A percentile compares a stretch with the other conserved stretches of the same genome.
These are phyloP conservation scores for Trypethelium eluteriae DNA, from an alignment of 495 filamentous ascomycete species.

Conservation along the genomic window DNA sequence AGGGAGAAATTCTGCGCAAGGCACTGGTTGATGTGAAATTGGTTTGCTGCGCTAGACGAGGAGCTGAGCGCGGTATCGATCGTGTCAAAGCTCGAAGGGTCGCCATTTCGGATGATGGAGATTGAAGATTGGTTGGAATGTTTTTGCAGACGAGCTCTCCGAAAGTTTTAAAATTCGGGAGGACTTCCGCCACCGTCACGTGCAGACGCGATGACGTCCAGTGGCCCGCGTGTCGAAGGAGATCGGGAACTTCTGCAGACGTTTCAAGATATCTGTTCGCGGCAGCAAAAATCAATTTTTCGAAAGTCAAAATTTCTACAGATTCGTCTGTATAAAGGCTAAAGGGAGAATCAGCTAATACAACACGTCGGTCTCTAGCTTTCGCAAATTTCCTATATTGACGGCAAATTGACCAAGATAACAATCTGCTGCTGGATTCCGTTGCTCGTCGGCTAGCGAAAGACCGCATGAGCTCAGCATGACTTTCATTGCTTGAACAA, in stretches of 20 bases:
- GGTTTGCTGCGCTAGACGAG: slow-evolving; percentile 40
- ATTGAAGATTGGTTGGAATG: slow-evolving; percentile 5
- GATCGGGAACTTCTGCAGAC: neutral
- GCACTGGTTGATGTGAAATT: slow-evolving; percentile 37
- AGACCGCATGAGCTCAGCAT: too few species aligned
- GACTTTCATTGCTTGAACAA: neutral
- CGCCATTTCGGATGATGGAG: slow-evolving; percentile 53
- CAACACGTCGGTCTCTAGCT: too few species aligned
- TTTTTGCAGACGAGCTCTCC: neutral
- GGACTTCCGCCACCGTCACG: neutral
- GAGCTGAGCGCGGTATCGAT: slow-evolving; percentile 59
- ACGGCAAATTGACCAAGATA: too few species aligned
- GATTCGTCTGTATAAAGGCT: too few species aligned
- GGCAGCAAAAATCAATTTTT: too few species aligned
- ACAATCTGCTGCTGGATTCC: too few species aligned
- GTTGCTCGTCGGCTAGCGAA: too few species aligned
- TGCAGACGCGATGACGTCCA: neutral
- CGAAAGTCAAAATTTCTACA: too few species aligned
- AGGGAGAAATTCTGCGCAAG: slow-evolving; percentile 40
- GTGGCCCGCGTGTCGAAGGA: neutral
- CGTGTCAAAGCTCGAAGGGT: slow-evolving; percentile 65
- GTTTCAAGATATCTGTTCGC: neutral
- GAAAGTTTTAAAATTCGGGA: slow-evolving; percentile 13
- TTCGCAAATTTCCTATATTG: too few species aligned
- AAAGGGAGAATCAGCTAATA: too few species aligned